Evolutionary conservation across 148 eudicot species (phyloP).

Genomic region (Simmondsia chinensis): DNA sequence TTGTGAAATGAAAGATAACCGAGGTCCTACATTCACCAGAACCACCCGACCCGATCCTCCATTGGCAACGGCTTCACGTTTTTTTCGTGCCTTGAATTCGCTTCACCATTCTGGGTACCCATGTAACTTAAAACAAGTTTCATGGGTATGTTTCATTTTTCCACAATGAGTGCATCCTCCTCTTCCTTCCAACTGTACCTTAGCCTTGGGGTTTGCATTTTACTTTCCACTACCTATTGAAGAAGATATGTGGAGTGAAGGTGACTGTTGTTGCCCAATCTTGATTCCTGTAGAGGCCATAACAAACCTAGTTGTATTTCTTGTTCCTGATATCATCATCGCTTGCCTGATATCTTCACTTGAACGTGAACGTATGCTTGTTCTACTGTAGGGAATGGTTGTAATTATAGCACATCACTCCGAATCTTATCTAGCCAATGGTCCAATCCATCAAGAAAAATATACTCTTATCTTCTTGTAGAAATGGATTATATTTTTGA

Average conservation of each 20-base stretch:
- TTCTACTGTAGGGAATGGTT: slow-evolving; percentile 5
- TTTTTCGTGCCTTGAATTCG: too few relatives aligned
- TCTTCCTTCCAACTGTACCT: too few relatives aligned
- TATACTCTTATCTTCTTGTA: slow-evolving; percentile 6
- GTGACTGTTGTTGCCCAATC: background rate
- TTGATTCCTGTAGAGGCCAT: too few relatives aligned
- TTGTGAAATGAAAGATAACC: too few relatives aligned
- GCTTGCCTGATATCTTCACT: background rate
- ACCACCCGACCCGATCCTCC: too few relatives aligned
- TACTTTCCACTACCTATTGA: background rate
- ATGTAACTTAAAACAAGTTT: background rate
- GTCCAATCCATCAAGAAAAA: background rate
- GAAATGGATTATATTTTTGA: background rate
- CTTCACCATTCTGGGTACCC: background rate
- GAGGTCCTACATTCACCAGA: too few relatives aligned
- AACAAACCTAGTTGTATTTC: background rate
- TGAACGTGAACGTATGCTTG: slow-evolving; percentile 3
- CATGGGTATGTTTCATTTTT: background rate
- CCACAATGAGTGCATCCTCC: slow-evolving; percentile 1
- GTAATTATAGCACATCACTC: background rate
- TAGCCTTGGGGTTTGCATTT: too few relatives aligned
- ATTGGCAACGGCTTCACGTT: too few relatives aligned
- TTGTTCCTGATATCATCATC: background rate
- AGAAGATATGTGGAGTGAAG: too few relatives aligned
- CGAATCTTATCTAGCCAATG: slow-evolving; percentile 5